Percentiles rank a stretch among this genome's conserved stretches.
Conservation (phyloP, 495 filamentous ascomycete species). For the Thermochaetoides thermophila region DNA sequence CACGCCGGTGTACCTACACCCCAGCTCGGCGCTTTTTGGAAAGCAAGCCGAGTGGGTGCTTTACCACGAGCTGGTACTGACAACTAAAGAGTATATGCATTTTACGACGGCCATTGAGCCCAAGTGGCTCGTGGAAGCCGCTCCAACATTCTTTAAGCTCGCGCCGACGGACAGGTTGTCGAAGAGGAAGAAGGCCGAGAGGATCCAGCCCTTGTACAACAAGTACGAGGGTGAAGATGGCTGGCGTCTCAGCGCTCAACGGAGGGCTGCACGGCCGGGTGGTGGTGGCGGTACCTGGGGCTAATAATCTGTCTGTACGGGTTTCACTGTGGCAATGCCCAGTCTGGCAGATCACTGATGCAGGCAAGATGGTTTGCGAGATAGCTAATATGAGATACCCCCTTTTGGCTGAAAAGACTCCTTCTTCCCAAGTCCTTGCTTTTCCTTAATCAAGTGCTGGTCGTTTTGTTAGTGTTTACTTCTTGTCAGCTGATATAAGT, state of each 20-base stretch:
- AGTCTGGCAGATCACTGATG: not conserved
- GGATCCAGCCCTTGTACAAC: constrained; percentile 90
- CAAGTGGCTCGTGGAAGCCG: constrained; percentile 80
- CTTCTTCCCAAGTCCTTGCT: too few relatives aligned
- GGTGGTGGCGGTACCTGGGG: constrained; percentile 91
- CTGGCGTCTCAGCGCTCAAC: constrained; percentile 85
- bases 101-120: constrained; percentile 83
- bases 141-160: constrained; percentile 96
- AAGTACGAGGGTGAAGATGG: constrained; percentile 75
- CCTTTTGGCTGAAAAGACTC: not conserved
- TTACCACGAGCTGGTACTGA: constrained; percentile 77
- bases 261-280: constrained; percentile 71
- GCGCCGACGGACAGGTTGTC: constrained; percentile 76
- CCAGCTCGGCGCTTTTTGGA: constrained; percentile 77
- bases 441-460: too few relatives aligned
- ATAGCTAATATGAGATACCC: not conserved
- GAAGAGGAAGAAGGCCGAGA: constrained; percentile 85
- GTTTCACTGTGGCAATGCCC: not conserved
- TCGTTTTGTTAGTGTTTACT: not conserved
- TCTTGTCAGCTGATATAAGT: too few relatives aligned
- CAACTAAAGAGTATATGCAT: constrained; percentile 97
- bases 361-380: not conserved
- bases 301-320: constrained; percentile 30
- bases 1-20: constrained; percentile 89
- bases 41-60: constrained; percentile 94